phyloP scores from a whole-genome alignment of 495 filamentous ascomycete genomes.

The Podospora pseudoanserina region DNA sequence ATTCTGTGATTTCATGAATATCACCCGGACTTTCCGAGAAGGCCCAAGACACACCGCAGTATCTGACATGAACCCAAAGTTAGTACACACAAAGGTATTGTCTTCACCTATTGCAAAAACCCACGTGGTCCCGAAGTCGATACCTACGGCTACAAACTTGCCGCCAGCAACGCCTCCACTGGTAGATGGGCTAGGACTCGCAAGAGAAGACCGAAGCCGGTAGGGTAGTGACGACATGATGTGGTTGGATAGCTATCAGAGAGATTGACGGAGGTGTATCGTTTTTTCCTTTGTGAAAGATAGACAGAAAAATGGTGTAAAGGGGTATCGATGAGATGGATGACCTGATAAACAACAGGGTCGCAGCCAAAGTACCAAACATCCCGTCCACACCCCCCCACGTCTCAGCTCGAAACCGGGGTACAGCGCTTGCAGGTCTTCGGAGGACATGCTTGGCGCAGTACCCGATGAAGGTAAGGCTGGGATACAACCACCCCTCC shows the following conservation, averaged over 20 bases:
- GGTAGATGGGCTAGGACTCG: not conserved
- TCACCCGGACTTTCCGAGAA: constrained; percentile 18
- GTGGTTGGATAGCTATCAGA: not conserved
- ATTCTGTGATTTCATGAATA: constrained; percentile 23
- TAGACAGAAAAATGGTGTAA: no score
- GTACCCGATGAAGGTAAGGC: not conserved
- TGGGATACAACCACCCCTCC: constrained; percentile 3
- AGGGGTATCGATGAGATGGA: no score
- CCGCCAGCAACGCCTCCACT: not conserved
- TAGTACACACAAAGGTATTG: not conserved
- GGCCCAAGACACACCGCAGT: constrained; percentile 29
- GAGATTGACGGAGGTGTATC: not conserved
- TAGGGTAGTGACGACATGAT: not conserved
- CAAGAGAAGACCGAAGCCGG: not conserved
- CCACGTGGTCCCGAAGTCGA: constrained; percentile 33
- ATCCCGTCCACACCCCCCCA: not conserved
- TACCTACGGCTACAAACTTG: constrained; percentile 26
- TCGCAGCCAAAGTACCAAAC: not conserved
- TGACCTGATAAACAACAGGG: not conserved
- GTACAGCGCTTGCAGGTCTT: not conserved
- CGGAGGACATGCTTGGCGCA: not conserved
- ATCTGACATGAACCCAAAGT: constrained; percentile 13
- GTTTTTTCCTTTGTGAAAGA: no score
- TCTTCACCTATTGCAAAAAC: not conserved
- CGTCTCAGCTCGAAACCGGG: no score